phyloP scores from a whole-genome alignment of 1,284 basidiomycete species.

The Rhodotorula sp. region DNA sequence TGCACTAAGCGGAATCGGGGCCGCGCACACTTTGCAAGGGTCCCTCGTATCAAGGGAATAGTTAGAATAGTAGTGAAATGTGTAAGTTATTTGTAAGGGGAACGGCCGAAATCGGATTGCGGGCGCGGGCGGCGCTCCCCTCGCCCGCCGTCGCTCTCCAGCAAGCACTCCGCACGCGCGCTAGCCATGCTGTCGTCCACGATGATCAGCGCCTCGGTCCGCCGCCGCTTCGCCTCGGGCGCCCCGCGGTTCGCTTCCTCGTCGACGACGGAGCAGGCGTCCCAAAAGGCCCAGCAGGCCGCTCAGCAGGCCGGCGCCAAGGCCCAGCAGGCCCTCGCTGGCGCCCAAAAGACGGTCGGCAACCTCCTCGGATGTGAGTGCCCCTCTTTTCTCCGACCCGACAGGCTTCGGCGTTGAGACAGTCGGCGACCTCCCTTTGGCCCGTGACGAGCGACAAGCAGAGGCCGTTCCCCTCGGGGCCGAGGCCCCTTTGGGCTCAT shows the following conservation, averaged over 20 bases:
- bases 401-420: neutral
- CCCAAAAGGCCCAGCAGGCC: slow-evolving; percentile 27
- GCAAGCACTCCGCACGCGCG: no score
- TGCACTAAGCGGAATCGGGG: no score
- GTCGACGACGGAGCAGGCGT: slow-evolving; percentile 11
- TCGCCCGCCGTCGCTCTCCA: neutral
- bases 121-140: no score
- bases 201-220: neutral
- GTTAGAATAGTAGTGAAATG: no score
- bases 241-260: neutral
- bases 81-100: no score
- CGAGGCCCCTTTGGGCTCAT: no score
- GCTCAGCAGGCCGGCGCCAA: slow-evolving; percentile 60
- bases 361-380: slow-evolving; percentile 65
- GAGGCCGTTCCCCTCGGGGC: neutral
- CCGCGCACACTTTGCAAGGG: no score
- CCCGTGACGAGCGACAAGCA: neutral
- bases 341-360: slow-evolving; percentile 61
- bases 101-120: no score
- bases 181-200: neutral
- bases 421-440: neutral
- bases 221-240: neutral
- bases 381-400: no score
- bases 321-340: slow-evolving; percentile 63
- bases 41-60: no score